Base-by-base conservation (phyloP, 495 filamentous ascomycete genomes). In the Tuber magnatum region DNA sequence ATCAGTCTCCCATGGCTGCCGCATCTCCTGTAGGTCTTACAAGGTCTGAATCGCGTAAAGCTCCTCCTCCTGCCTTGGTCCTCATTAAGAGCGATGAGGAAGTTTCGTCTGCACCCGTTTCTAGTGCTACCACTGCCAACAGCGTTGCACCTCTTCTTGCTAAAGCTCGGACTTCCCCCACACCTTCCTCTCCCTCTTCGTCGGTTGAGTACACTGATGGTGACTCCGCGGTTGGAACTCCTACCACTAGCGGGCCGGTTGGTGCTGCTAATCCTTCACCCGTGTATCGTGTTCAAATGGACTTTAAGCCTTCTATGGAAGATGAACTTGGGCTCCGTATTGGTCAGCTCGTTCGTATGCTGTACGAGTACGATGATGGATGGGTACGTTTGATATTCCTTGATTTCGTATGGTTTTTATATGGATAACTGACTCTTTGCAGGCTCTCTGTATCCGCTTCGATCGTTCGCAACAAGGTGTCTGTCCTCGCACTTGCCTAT, bases 341-440 rank as follows among this genome's bases (percentile, higher is more conserved):
- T 69, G 95, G 95, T 77, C 89, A 93, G 73, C 87, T 99, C 6
- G 92, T 98, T 42, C 88, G 94, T 73, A 86, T 99, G 76, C 83
- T 98, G 48, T 93, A 98, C 78, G 94, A 97, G 84, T 99, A 98
- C 83, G 96, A 99, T 83, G 95, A 99, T 86, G 95, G 95, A 82
- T 99, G 95, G 95, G 56, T 65, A 8, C 32, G 56, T 32, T 65
- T 65, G 56, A 65, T 65, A 65, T 65, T 18, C 12, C 12, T 74
- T 74, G 39, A 14, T 20, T 70, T 42, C 76, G 10, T 65, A 51
- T 22, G 43, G 40, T 51, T 80, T 80, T 86, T 88, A 86, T 89
- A 81, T 35, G 77, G 9, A 74, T 42, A 77, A 94, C 92, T 65
- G 14, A 65, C 56, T 14, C 14, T 65, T 65, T 65, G 32, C 16